Evolutionary conservation across 2,329 filamentous ascomycete genomes (phyloP), one percentile per base, ranked within the genome.

Genomic region (Xylaria digitata): DNA sequence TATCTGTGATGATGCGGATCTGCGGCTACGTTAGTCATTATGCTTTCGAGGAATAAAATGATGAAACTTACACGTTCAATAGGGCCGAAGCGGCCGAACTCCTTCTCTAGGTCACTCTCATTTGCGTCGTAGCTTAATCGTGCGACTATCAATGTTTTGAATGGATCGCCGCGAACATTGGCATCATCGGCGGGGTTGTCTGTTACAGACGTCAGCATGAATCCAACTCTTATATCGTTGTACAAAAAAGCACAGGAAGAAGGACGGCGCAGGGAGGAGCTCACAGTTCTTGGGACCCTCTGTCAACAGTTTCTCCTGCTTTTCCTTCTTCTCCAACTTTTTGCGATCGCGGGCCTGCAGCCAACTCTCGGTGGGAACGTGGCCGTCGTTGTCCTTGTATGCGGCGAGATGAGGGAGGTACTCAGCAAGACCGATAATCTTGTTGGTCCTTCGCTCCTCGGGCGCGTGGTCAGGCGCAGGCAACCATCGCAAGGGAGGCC

Each of bases 131-230:
- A 99, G 76, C 91, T 94, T 55, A 99, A 85, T 61, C 96, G 90
- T 60, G 93, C 91, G 61, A 98, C 92, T 75, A 99, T 96, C 57
- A 99, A 85, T 15, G 96, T 99, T 82, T 93, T 97, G 85, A 96
- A 97, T 1, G 95, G 91, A 82, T 98, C 94, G 63, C 96, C 95
- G 71, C 94, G 89, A 71, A 97, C 91, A 74, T 97, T 96, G 13
- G 91, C 87, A 76, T 99, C 96, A 43, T 96, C 90, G 26, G 84
- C 82, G 6, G 96, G 95, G 70, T 95, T 92, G 80, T 92, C 94
- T 94, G 71, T 43, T 70, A 32, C 5, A 42, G 34, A 34, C 64
- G 30, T 71, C 13, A 69, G 46, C 21, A 55, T 37, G 9, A 2
- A n/a, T 13, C 6, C 5, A 26, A 1, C 46, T 32, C 6, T 11